Base-by-base conservation (phyloP, 169 alveolate genomes). In the Hammondia hammondi region DNA sequence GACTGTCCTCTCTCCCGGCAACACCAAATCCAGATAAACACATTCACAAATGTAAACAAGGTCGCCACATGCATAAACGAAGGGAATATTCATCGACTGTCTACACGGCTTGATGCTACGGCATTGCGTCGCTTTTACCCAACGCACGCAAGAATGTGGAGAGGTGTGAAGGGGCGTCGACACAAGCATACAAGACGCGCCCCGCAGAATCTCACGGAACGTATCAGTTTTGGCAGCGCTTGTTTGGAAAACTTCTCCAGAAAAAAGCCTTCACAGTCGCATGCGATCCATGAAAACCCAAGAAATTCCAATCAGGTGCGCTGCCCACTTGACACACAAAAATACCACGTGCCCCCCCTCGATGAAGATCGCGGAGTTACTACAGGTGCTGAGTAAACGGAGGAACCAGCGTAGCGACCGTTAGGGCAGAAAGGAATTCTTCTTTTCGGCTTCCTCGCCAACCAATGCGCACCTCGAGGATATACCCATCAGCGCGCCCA, bases 401-500 rank as follows among this genome's bases (percentile, higher is more conserved):
- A 39, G 43, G 43, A 39, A 39, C 43, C 43, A 39, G 43, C 43
- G 0, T 39, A 39, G 43, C 43, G 43, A 39, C 43, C 43, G 43
- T 39, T 39, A 39, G 43, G 43, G 43, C 43, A 39, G 2, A 39
- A 39, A 39, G 43, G 43, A 39, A 39, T 39, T 39, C 2, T 39
- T 39, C 43, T 39, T 39, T 39, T 39, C 43, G 43, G 43, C 43
- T 39, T 39, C 43, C 43, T 39, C 43, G 43, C 43, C 0, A 39
- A 39, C 43, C 29, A 57, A 57, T 57, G 14, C 71, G n/a, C 21
- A 84, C 99, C 98, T 99, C 99, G 77, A 99, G 98, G 94, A 99
- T 98, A 97, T 98, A 99, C 48, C 99, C 99, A 94, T 99, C 99
- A 72, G 99, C 99, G 95, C 99, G 98, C 39, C 99, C 99, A 91